Evolutionary conservation across 441 rosid species (phyloP).

Genomic region (Flueggea neowawraea): DNA sequence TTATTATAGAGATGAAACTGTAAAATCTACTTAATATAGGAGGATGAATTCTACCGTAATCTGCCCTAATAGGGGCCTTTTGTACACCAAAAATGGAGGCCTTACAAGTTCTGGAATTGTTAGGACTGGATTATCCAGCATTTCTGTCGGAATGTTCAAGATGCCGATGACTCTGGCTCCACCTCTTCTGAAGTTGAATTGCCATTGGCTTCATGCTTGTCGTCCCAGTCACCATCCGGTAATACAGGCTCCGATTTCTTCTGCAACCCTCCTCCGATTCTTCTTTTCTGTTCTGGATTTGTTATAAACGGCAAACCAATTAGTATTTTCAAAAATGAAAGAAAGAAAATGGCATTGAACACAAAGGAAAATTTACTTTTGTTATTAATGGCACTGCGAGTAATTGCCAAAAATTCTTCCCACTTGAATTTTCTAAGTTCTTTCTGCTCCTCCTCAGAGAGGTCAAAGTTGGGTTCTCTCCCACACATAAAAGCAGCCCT

Average conservation of each 20-base stretch:
- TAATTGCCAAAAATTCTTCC: slow-evolving; percentile 84
- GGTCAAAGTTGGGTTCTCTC: slow-evolving; percentile 92
- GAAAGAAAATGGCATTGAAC: neutral
- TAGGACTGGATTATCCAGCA: neutral
- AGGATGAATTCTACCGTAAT: slow-evolving; percentile 17
- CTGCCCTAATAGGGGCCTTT: slow-evolving; percentile 32
- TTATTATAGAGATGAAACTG: neutral
- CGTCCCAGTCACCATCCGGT: slow-evolving; percentile 41
- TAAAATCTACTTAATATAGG: slow-evolving; percentile 14
- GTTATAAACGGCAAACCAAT: neutral
- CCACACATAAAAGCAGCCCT: slow-evolving; percentile 99
- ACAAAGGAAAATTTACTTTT: slow-evolving; percentile 51
- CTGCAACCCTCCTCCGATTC: slow-evolving; percentile 4
- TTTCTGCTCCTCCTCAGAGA: slow-evolving; percentile 68
- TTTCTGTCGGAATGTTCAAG: slow-evolving; percentile 13
- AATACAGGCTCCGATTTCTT: slow-evolving; percentile 34
- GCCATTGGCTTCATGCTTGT: slow-evolving; percentile 31
- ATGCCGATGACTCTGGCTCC: slow-evolving; percentile 49
- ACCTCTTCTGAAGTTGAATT: slow-evolving; percentile 48
- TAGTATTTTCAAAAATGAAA: neutral
- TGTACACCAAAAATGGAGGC: slow-evolving; percentile 28
- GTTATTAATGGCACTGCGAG: slow-evolving; percentile 80
- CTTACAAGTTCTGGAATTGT: slow-evolving; percentile 16
- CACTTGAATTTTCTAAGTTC: slow-evolving; percentile 71
- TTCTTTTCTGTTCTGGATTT: slow-evolving; percentile 3